Evolutionary conservation across 2,329 filamentous ascomycete species (phyloP), one percentile per base, ranked within the genome.

Genomic region (Fusarium torulosum): DNA sequence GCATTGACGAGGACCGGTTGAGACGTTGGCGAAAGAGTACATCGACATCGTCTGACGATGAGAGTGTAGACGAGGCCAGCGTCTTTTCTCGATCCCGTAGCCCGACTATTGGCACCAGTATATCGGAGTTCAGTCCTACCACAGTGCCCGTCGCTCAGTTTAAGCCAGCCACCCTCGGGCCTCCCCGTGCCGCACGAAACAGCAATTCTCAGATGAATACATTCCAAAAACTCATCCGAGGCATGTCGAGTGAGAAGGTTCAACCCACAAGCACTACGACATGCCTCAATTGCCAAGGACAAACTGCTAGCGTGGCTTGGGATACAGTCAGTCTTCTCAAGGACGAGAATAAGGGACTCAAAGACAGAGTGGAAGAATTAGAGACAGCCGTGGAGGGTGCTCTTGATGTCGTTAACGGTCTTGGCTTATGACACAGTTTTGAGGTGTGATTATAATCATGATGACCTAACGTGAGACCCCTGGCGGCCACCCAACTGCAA

Each of bases 71-170:
- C 61, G 80, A 77, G 20, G 84, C 82, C 33, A 89, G 86, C 72
- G 81, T 90, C 38, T 90, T 90, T 71, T 89, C 87, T 15, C 80
- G 87, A 40, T 85, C 85, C 37, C 81, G 86, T 23, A 89, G 86
- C 69, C 88, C 88, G 3, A 85, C 86, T 1, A 76, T 82, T 23
- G 79, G 81, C 41, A 79, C 80, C 13, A 79, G 69, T 47, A 71
- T 77, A 11, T 76, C 75, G 14, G 79, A 79, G n/a, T 61, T 69
- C 25, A 73, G 72, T 53, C 58, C 71, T 21, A 31, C 61, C 6
- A 67, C 72, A 15, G 65, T 63, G 7, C 55, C 74, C 4, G 53
- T 61, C 5, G 51, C 57, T 10, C 66, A 67, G 15, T 43, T 69
- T 8, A 79, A 74, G 51, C 66, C 72, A 14, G 50, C 56, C 6